Percentiles rank a stretch among this genome's conserved stretches.
phyloP scores from a whole-genome alignment of 2,329 filamentous ascomycete species.

The Sordariomycetes sp. region DNA sequence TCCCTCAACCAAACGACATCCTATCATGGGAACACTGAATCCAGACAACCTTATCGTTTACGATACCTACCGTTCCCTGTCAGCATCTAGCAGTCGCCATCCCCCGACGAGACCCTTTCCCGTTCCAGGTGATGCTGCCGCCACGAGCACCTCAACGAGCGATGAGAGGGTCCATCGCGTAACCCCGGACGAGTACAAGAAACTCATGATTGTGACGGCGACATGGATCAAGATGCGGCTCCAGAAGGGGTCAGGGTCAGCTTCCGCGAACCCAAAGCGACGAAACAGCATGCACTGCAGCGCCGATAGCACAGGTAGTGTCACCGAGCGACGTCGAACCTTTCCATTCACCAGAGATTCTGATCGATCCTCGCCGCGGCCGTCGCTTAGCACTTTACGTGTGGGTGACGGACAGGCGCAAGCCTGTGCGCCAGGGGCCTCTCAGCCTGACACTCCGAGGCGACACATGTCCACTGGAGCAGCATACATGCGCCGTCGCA shows the following conservation, averaged over 20 bases:
- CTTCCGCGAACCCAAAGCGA: not conserved
- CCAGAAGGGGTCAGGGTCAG: conserved; percentile 25
- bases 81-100: conserved; percentile 36
- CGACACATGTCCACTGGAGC: conserved; percentile 4
- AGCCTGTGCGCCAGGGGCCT: not conserved
- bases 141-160: not conserved
- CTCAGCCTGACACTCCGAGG: not conserved
- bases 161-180: conserved; percentile 18
- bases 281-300: not conserved
- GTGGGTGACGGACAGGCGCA: not conserved
- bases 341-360: conserved; percentile 1
- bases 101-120: conserved; percentile 30
- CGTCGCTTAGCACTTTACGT: not conserved
- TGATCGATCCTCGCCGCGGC: not conserved
- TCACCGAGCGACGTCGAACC: not conserved
- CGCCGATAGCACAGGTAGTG: not conserved
- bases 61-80: conserved; percentile 55
- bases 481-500: conserved; percentile 1
- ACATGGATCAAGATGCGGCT: conserved; percentile 27
- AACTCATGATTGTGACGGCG: conserved; percentile 26
- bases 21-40: conserved; percentile 62
- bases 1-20: conserved; percentile 58
- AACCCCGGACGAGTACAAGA: conserved; percentile 22
- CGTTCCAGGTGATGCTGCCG: not conserved
- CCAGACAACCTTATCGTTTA: conserved; percentile 57